A percentile compares a stretch with the other conserved stretches of the same genome.
Evolutionary conservation across 305 asterid genomes (phyloP).

Genomic region (Rubia occidens): DNA sequence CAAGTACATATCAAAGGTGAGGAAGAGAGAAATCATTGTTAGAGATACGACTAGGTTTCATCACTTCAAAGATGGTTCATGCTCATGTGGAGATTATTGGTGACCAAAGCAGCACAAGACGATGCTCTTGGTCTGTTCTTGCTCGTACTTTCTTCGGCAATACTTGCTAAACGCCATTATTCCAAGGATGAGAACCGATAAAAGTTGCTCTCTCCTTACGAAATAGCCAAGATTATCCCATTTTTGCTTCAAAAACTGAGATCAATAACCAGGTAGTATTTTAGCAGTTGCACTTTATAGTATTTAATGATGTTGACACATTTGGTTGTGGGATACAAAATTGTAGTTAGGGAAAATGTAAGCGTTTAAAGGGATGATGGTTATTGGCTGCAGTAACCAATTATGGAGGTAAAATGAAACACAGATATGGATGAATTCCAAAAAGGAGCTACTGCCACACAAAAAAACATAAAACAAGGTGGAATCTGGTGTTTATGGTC

Average conservation of each 20-base stretch:
- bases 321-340: not conserved
- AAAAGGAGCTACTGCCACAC: not conserved
- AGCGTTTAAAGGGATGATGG: not conserved
- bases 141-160: not conserved
- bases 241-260: not conserved
- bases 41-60: constrained; percentile 77
- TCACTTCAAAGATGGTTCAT: constrained; percentile 60
- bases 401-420: not conserved
- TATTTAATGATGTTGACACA: not conserved
- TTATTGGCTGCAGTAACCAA: not conserved
- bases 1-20: constrained; percentile 52
- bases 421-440: not conserved
- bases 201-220: not conserved
- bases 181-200: not conserved
- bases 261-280: not conserved
- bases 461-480: too few relatives aligned
- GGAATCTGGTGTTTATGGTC: not conserved
- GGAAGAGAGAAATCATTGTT: constrained; percentile 49
- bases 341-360: not conserved
- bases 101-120: constrained; percentile 18
- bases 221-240: not conserved
- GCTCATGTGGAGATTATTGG: constrained; percentile 92
- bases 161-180: not conserved
- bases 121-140: not conserved
- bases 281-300: not conserved